Base-by-base conservation (phyloP, 2,329 filamentous ascomycete genomes). In the Colletotrichum shisoi region DNA sequence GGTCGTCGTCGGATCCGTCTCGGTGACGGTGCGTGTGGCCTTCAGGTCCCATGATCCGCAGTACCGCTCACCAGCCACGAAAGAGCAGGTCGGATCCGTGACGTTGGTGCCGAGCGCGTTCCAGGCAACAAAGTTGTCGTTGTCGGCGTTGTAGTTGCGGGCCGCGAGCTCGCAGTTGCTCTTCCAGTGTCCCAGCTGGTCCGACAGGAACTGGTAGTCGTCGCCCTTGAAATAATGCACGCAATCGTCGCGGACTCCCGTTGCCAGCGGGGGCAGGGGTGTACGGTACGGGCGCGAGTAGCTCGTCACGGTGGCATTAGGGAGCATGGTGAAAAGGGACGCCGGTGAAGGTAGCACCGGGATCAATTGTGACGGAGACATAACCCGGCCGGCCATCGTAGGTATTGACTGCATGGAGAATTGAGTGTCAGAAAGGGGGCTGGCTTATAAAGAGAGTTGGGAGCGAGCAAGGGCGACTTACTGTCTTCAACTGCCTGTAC, bases 401-500 rank as follows among this genome's bases (percentile, higher is more conserved):
- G 42, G 19, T 54, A 9, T 46, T 54, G 21, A 62, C 27, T 31
- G 7, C 27, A 31, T 31, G 27, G 7, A 31, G 27, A 31, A 31
- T 8, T 31, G 7, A 31, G 27, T 7, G 27, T 31, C 7, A 31
- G 27, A 8, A 2, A 31, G 27, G 27, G 27, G 27, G 27, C 6
- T 7, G 27, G 27, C 6, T 7, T 31, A 31, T 31, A 7, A 8
- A 31, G 27, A 31, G 27, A 31, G 27, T 31, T 31, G 27, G 4
- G 27, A 31, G 7, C 27, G 6, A 31, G 27, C 27, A 31, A 31
- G 7, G 27, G 27, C 7, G 27, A 31, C 27, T 8, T 31, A 31
- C 27, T 76, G 39, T 73, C 71, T n/a, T 75, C 75, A 0, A 77
- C 75, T 0, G 77, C 56, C 53, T 72, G 59, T 11, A 79, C 71